These are phyloP conservation scores for Hyaloscypha variabilis DNA, from an alignment of 495 filamentous ascomycete genomes.

Conservation along the genomic window DNA sequence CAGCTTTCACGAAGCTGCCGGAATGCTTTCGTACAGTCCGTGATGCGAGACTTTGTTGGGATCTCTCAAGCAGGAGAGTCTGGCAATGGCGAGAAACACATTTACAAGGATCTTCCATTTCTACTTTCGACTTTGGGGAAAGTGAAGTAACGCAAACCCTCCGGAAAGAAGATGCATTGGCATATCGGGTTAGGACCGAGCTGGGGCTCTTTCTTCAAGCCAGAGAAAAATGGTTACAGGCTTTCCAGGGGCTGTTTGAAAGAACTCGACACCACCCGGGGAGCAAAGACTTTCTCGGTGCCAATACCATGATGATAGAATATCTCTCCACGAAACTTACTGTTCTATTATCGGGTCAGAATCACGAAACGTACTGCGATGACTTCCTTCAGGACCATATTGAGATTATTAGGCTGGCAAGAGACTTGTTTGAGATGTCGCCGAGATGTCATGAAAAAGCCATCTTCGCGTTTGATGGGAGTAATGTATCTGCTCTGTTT, in stretches of 20 bases:
- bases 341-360: not conserved
- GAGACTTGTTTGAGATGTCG: not conserved
- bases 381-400: not conserved
- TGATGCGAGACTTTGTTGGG: not conserved
- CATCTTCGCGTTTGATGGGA: no score
- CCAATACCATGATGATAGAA: not conserved
- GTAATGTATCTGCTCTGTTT: no score
- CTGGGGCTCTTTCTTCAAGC: not conserved
- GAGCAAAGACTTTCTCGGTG: not conserved
- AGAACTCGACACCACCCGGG: not conserved
- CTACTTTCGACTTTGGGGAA: not conserved
- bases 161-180: not conserved
- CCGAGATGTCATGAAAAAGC: not conserved
- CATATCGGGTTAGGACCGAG: not conserved
- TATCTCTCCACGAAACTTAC: not conserved
- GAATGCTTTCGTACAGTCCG: not conserved
- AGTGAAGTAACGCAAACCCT: not conserved
- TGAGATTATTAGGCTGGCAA: not conserved
- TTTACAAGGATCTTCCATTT: not conserved
- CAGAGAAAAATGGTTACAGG: not conserved
- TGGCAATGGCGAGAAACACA: not conserved
- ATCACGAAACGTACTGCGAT: not conserved
- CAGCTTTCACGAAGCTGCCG: not conserved
- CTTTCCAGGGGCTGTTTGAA: not conserved
- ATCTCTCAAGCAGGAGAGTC: constrained; percentile 1